Base-by-base conservation (phyloP, 2,329 filamentous ascomycete genomes). In the Leptosphaerulina australis region DNA sequence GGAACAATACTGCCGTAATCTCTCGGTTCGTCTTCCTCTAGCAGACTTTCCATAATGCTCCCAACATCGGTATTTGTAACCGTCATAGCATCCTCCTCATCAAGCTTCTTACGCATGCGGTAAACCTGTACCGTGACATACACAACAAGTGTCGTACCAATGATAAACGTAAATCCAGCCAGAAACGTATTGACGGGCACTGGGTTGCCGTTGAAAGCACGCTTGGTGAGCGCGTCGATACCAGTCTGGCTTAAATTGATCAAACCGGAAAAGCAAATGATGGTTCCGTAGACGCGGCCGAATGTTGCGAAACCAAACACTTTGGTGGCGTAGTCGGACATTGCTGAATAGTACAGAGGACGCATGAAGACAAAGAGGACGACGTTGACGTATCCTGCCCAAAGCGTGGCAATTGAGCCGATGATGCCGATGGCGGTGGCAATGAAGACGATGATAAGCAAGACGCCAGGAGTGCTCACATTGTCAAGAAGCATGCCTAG, bases 251-350 rank as follows among this genome's bases (percentile, higher is more conserved):
- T 83, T 60, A 96, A 90, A 70, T 94, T 95, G 66, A 91, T 80
- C 2, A 96, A 69, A 0, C 91, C 91, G 0, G 91, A 87, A 4
- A 93, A 75, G 73, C 89, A 94, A 60, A 96, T 94, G 56, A 95
- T 88, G 21, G 91, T 81, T 3, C 91, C 91, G 71, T 96, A 96
- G 6, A 96, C 90, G 35, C 88, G 94, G 21, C 91, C 91, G 64
- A 96, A 96, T 0, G 90, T 96, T 48, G 86, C 70, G 73, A 96
- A 95, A 4, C 91, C 91, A 68, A 96, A 96, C 17, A 96, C 91
- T 72, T 96, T 96, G 53, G 90, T 90, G 20, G 84, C 83, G 68
- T 94, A 96, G 74, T 96, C 91, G 30, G 87, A 92, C 61, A 96
- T 89, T 7, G 90, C 87, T 0, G 90, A 94, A 75, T 96, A 96